phyloP scores from a whole-genome alignment of 2,329 filamentous ascomycete species.

The Alternaria infectoria region DNA sequence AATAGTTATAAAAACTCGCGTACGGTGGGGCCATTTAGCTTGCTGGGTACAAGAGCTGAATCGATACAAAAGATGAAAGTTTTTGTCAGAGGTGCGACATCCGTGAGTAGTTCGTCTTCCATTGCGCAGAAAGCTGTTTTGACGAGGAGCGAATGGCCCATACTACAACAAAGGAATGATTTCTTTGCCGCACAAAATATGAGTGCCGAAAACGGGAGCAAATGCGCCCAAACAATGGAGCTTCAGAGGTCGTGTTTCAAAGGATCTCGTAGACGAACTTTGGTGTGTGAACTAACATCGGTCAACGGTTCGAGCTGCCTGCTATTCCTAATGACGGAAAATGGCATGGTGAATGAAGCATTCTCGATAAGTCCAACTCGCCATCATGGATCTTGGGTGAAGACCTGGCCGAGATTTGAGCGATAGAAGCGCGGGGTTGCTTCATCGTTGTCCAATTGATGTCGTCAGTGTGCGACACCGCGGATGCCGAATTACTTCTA shows the following conservation, averaged over 20 bases:
- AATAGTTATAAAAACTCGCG: background rate
- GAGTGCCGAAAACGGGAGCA: background rate
- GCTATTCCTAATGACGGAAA: background rate
- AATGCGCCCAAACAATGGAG: background rate
- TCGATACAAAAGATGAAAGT: background rate
- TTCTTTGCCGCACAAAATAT: background rate
- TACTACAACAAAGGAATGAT: background rate
- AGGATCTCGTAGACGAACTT: background rate
- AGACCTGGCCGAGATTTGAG: background rate
- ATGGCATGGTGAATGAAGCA: background rate
- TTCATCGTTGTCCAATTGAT: background rate
- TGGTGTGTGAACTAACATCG: background rate
- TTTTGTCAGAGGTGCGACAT: background rate
- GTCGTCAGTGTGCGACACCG: background rate
- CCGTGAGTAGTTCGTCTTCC: background rate
- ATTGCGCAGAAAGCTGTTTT: background rate
- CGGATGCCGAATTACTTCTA: background rate
- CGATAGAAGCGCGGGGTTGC: background rate
- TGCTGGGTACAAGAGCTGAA: background rate
- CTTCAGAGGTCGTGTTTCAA: background rate
- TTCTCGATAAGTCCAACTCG: background rate
- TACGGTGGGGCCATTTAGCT: background rate
- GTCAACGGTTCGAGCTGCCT: background rate
- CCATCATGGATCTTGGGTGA: background rate
- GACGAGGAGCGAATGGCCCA: background rate